Base-by-base conservation (phyloP, 108 stramenopile genomes). In the Skeletonema menzelii region DNA sequence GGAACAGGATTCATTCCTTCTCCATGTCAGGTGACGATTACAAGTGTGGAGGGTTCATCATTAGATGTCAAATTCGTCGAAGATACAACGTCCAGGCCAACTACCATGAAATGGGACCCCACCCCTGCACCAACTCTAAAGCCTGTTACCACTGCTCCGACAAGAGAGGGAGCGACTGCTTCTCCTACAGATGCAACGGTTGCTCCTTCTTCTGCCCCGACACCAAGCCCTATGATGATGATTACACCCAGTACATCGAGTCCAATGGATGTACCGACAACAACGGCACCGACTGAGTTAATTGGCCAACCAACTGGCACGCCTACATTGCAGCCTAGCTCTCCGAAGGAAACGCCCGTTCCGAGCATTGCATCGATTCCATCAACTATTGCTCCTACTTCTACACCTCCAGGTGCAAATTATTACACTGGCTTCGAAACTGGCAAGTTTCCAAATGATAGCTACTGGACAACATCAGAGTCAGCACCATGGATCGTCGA, bases 11-110 rank as follows among this genome's bases (percentile, higher is more conserved):
- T 70, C 15, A 46, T 63, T 19, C 4, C 8, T 15, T 68, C 69
- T n/a, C 57, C 72, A 2, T 80, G 79, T 37, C 10, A 34, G 17
- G 53, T 53, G 4, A 27, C 61, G 31, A 73, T 80, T 69, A 65
- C 56, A 19, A 58, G 46, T 49, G 72, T 42, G 10, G 72, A 70
- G 40, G 72, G 79, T 20, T 30, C 67, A 8, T 70, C 63, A 12
- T 70, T 73, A 64, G 67, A 64, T 32, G 69, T 80, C 14, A 62
- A 42, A 31, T 49, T 71, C 24, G 17, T 32, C 8, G 44, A 44
- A 31, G 77, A 63, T 27, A 24, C 49, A 32, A 56, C 74, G 34
- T 11, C 46, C 6, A 26, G 34, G 13, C 70, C 70, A 8, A 0
- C 47, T 19, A 70, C 56, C 27, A 27, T 59, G 28, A 60, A 34